Evolutionary conservation across 306 rosid genomes (phyloP).

Genomic region (Carpinus viminea): DNA sequence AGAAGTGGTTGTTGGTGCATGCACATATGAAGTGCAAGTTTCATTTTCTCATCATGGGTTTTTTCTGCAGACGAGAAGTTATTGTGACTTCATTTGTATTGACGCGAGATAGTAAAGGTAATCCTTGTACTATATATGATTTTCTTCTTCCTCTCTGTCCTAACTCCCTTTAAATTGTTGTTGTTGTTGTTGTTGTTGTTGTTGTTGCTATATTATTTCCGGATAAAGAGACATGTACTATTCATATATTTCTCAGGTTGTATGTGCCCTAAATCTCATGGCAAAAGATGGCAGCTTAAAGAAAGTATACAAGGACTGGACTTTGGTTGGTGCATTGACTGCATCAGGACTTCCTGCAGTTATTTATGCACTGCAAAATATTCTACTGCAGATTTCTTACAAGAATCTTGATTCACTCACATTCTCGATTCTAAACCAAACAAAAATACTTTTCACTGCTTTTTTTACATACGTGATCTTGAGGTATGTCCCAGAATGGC

Average conservation of each 20-base stretch:
- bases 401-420: slow-evolving; percentile 95
- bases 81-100: slow-evolving; percentile 94
- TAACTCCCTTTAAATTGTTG: not conserved
- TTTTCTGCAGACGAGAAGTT: slow-evolving; percentile 70
- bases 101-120: slow-evolving; percentile 81
- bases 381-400: slow-evolving; percentile 94
- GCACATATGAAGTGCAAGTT: slow-evolving; percentile 12
- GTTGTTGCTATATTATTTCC: slow-evolving; percentile 7
- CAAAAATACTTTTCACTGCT: slow-evolving; percentile 91
- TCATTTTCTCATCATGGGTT: slow-evolving; percentile 23
- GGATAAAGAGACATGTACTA: slow-evolving; percentile 18
- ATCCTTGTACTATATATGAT: slow-evolving; percentile 6
- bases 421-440: slow-evolving; percentile 93
- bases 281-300: slow-evolving; percentile 70
- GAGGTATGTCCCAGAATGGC: slow-evolving; percentile 53
- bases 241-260: slow-evolving; percentile 45
- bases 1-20: slow-evolving; percentile 12
- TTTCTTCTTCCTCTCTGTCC: slow-evolving; percentile 21
- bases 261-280: slow-evolving; percentile 80
- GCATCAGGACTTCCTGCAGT: slow-evolving; percentile 98
- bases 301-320: slow-evolving; percentile 72
- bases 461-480: slow-evolving; percentile 73
- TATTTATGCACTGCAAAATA: slow-evolving; percentile 91
- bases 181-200: not conserved
- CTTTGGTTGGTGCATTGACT: slow-evolving; percentile 79